Base-by-base conservation (phyloP, 2,329 filamentous ascomycete genomes). In the Raffaelea arxii region DNA sequence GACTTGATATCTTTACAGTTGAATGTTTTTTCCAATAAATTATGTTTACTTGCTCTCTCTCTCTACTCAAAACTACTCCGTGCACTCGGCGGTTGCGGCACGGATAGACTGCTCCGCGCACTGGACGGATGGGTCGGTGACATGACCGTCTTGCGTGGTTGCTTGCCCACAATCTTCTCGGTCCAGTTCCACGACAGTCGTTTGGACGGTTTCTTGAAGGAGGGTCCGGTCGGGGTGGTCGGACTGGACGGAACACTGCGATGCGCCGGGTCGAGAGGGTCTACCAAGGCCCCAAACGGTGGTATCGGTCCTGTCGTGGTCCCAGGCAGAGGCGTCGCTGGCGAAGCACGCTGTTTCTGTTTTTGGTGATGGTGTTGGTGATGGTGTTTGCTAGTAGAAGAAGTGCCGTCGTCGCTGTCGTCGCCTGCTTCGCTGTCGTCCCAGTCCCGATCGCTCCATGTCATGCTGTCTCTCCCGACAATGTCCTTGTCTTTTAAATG, bases 401-500 rank as follows among this genome's bases (percentile, higher is more conserved):
- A n/a, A n/a, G n/a, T n/a, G 38, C 19, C 27, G 14, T 19, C 42
- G 6, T 49, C 49, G 16, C 44, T 49, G 23, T 25, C 46, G 10
- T 67, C 70, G 56, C 63, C 71, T 48, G 72, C 69, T 38, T 66
- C 63, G 47, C 66, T 78, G 52, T 81, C 77, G 10, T 67, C 67
- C 66, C 78, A 82, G 58, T 84, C 79, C 11, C 72, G 67, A 42
- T 85, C 81, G 58, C 77, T 83, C 82, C 82, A 86, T 4, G 70
- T 72, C 46, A 74, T 67, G 3, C 77, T 81, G 54, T 83, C 80
- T 22, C 24, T 16, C 22, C 4, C 35, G 10, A 9, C 16, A 16
- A 14, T 25, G 22, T 6, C 6, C 25, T 21, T 22, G 23, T 4
- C 21, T 24, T 25, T 25, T 9, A n/a, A 12, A n/a, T 6, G 27